Conservation (phyloP, 2,329 filamentous ascomycete species). For the Fusarium anguioides region DNA sequence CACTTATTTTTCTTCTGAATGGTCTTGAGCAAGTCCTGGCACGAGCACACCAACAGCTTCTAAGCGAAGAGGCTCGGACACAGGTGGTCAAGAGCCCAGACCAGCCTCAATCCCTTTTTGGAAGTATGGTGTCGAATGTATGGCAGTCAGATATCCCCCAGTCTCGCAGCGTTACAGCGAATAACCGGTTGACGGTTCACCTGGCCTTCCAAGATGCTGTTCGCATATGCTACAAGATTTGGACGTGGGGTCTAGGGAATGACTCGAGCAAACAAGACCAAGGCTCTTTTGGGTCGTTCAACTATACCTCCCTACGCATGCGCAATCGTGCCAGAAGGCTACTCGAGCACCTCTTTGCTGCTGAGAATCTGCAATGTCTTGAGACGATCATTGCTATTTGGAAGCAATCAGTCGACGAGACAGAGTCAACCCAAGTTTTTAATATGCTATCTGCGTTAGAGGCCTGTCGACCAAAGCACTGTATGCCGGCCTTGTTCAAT, state of each 20-base stretch:
- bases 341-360: constrained; percentile 91
- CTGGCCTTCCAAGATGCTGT: constrained; percentile 98
- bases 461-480: constrained; percentile 88
- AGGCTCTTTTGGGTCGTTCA: constrained; percentile 82
- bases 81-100: constrained; percentile 81
- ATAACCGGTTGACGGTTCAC: constrained; percentile 90
- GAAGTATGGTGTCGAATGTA: constrained; percentile 92
- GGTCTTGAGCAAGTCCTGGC: constrained; percentile 92
- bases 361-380: constrained; percentile 91
- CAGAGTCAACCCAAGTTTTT: constrained; percentile 74
- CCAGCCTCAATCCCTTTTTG: constrained; percentile 88
- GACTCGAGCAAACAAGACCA: constrained; percentile 70
- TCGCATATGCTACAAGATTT: constrained; percentile 90
- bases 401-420: constrained; percentile 65
- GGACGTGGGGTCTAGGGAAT: constrained; percentile 85
- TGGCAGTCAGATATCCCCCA: constrained; percentile 83
- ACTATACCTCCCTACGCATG: constrained; percentile 90
- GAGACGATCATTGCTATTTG: constrained; percentile 91
- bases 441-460: constrained; percentile 91
- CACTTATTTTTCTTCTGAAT: constrained; percentile 87
- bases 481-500: constrained; percentile 94
- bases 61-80: constrained; percentile 78
- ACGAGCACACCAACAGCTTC: constrained; percentile 83
- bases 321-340: constrained; percentile 88
- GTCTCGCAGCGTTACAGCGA: constrained; percentile 85